A percentile compares a stretch with the other conserved stretches of the same genome.
These are phyloP conservation scores for Fusarium lateritium DNA, from an alignment of 2,329 filamentous ascomycete species.

Conservation along the genomic window DNA sequence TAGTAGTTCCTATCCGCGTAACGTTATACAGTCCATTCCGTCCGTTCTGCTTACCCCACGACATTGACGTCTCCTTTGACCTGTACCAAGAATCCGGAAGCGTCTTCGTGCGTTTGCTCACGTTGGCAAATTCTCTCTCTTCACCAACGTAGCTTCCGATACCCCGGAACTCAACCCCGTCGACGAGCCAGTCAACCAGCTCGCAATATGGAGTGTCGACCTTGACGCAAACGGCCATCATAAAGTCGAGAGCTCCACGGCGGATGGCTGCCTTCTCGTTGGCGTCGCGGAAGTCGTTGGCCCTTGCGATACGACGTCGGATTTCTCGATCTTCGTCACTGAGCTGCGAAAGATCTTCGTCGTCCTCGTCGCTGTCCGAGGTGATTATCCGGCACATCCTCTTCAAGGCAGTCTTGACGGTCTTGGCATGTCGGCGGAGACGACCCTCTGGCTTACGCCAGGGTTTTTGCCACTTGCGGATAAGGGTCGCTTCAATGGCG, in stretches of 20 bases:
- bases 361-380: neutral
- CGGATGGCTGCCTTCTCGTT: slow-evolving; percentile 11
- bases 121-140: slow-evolving; percentile 11
- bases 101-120: neutral
- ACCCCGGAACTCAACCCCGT: neutral
- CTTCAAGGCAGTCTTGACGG: neutral
- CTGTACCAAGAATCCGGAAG: slow-evolving; percentile 5
- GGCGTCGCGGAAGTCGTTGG: neutral
- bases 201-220: neutral
- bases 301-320: neutral
- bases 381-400: too few species aligned
- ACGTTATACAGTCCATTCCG: neutral
- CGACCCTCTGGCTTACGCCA: neutral
- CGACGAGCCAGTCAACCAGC: neutral
- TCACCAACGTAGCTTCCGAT: slow-evolving; percentile 21
- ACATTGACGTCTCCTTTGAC: slow-evolving; percentile 16
- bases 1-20: neutral
- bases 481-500: neutral
- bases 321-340: neutral
- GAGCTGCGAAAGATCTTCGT: neutral
- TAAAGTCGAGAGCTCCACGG: slow-evolving; percentile 27
- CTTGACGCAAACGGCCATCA: slow-evolving; percentile 5
- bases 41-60: neutral
- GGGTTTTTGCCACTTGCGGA: neutral
- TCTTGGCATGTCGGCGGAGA: neutral